Conservation (phyloP, 352 stramenopile species). For the Salisapilia sapeloensis region DNA sequence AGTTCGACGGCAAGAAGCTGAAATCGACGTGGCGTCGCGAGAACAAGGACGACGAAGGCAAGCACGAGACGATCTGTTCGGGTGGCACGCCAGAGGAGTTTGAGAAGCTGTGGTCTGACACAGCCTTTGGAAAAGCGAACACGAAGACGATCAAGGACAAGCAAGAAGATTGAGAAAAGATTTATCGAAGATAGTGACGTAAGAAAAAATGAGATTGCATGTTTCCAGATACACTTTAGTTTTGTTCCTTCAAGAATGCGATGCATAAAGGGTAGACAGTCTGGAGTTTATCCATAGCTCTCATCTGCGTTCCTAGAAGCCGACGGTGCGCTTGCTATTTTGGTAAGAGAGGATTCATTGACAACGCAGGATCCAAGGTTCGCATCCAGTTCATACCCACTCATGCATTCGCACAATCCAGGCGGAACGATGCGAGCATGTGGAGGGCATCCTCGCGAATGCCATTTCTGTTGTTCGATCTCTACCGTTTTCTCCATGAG, state of each 20-base stretch:
- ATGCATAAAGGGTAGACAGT: too few species aligned
- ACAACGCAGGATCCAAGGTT: too few species aligned
- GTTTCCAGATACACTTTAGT: too few species aligned
- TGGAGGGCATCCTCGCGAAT: constrained; percentile 11
- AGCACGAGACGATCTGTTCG: constrained; percentile 14
- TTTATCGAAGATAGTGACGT: too few species aligned
- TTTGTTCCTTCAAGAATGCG: too few species aligned
- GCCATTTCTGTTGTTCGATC: constrained; percentile 1
- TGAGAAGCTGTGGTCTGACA: constrained; percentile 25
- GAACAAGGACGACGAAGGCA: constrained; percentile 11
- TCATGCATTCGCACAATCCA: constrained; percentile 23
- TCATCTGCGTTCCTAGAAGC: too few species aligned
- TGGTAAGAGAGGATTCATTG: too few species aligned
- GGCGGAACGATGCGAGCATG: constrained; percentile 10
- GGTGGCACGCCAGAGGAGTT: constrained; percentile 24
- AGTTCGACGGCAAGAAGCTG: constrained; percentile 20
- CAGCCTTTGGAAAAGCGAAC: constrained; percentile 29
- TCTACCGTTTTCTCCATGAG: neutral
- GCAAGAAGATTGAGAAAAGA: too few species aligned
- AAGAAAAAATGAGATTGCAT: too few species aligned
- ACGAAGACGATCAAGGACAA: constrained; percentile 22
- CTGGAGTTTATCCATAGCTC: too few species aligned
- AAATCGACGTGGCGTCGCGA: constrained; percentile 15
- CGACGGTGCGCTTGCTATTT: too few species aligned
- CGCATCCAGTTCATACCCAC: constrained; percentile 14